Conservation (phyloP, 352 stramenopile species). For the Globisporangium polare region DNA sequence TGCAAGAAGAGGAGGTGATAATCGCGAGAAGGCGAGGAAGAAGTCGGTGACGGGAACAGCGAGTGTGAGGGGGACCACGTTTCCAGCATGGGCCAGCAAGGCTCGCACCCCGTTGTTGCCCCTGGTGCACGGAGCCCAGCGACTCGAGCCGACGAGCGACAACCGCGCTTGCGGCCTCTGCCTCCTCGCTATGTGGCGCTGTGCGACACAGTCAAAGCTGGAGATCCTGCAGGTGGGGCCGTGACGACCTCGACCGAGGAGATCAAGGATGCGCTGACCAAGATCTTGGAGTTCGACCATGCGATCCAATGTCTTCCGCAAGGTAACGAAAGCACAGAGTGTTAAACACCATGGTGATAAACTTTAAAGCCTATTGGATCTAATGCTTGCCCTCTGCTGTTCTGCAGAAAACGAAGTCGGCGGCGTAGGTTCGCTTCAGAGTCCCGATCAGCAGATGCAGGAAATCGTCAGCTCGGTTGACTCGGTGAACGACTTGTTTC, state of each 20-base stretch:
- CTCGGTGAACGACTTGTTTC: constrained; percentile 75
- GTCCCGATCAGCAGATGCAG: constrained; percentile 56
- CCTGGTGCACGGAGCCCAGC: constrained; percentile 3
- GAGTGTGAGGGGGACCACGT: background rate
- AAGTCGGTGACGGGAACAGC: background rate
- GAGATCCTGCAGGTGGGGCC: constrained; percentile 30
- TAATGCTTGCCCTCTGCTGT: background rate
- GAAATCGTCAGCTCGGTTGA: constrained; percentile 75
- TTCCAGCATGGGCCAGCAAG: constrained; percentile 54
- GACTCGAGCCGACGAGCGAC: background rate
- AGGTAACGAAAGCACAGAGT: too few relatives aligned
- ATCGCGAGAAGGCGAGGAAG: background rate
- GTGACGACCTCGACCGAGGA: constrained; percentile 36
- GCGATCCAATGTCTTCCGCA: constrained; percentile 50
- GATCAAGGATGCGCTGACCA: constrained; percentile 55
- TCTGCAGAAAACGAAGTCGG: constrained; percentile 36
- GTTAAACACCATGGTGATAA: too few relatives aligned
- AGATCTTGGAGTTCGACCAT: constrained; percentile 69
- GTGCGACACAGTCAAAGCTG: constrained; percentile 52
- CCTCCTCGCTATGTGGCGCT: constrained; percentile 52
- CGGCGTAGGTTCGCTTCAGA: constrained; percentile 22
- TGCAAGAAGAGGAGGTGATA: background rate
- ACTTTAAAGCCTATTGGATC: too few relatives aligned
- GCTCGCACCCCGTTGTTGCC: constrained; percentile 23
- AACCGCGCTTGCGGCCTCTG: constrained; percentile 16